Conservation (phyloP, 805 yeast genomes). For the Gaillardinia entomophila region DNA sequence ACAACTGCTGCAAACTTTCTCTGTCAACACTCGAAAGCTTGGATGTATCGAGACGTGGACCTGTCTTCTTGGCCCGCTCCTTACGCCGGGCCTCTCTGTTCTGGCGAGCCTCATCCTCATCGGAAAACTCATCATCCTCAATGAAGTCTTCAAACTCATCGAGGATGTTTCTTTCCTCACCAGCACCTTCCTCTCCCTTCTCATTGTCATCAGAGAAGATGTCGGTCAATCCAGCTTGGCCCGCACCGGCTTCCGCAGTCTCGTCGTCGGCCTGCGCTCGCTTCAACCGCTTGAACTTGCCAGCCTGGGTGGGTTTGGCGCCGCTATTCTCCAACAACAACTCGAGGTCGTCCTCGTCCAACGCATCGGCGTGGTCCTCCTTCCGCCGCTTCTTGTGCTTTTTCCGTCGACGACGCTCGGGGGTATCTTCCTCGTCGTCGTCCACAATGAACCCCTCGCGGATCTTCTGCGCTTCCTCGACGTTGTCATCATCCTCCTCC, state of each 20-base stretch:
- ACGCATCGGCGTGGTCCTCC: constrained; percentile 51
- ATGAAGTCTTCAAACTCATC: constrained; percentile 96
- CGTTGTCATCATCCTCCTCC: constrained; percentile 81
- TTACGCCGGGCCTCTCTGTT: constrained; percentile 25
- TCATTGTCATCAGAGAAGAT: constrained; percentile 59
- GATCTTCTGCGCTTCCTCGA: constrained; percentile 81
- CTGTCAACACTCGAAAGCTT: constrained; percentile 67
- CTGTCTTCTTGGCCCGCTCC: constrained; percentile 25
- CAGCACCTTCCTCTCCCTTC: constrained; percentile 17
- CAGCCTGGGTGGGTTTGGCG: constrained; percentile 40
- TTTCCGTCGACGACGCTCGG: constrained; percentile 24
- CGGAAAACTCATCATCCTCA: constrained; percentile 90
- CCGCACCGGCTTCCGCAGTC: constrained; percentile 4
- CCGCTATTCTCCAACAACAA: constrained; percentile 88
- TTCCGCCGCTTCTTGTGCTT: constrained; percentile 39
- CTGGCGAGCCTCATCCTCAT: constrained; percentile 49
- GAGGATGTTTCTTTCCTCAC: constrained; percentile 33
- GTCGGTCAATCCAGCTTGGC: constrained; percentile 45
- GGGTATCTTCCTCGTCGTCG: constrained; percentile 69
- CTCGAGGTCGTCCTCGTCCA: constrained; percentile 95
- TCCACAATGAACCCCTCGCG: constrained; percentile 93
- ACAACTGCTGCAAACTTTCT: constrained; percentile 87
- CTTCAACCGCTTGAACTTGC: constrained; percentile 75
- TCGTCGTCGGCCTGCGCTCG: constrained; percentile 49
- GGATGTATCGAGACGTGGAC: constrained; percentile 48